phyloP scores from a whole-genome alignment of 768 basidiomycete species.

The Lactarius sp. region DNA sequence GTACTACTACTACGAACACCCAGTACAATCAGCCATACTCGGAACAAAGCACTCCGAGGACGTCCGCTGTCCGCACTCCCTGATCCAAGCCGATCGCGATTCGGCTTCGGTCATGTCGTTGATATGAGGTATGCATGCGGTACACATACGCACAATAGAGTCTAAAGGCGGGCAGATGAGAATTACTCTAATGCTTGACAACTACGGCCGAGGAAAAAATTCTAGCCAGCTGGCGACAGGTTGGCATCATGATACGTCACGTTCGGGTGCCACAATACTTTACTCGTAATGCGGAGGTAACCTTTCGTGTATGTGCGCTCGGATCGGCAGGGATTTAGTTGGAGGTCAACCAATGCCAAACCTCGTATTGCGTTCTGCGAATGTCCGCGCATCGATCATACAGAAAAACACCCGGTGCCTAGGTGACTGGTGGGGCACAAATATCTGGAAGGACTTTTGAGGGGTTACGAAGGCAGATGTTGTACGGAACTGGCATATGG shows the following conservation, averaged over 20 bases:
- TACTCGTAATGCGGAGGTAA: neutral
- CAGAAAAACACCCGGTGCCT: neutral
- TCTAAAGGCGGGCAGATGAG: neutral
- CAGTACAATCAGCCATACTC: neutral
- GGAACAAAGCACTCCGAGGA: neutral
- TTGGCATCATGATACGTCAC: neutral
- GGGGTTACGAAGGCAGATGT: neutral
- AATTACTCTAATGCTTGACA: neutral
- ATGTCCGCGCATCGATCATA: neutral
- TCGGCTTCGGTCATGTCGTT: neutral
- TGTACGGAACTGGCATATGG: neutral
- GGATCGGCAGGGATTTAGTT: neutral
- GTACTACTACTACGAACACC: neutral
- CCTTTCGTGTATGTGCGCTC: neutral
- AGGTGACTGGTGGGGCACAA: neutral
- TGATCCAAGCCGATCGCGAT: neutral
- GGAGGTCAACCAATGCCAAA: neutral
- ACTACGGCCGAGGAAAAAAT: neutral
- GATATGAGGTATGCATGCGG: slow-evolving; percentile 1
- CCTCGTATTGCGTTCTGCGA: neutral
- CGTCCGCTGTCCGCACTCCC: neutral
- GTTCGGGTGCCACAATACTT: neutral
- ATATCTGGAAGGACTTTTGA: neutral
- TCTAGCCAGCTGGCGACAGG: neutral
- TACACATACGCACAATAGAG: neutral